Evolutionary conservation across 768 basidiomycete species (phyloP).

Genomic region (Mycena belliarum): DNA sequence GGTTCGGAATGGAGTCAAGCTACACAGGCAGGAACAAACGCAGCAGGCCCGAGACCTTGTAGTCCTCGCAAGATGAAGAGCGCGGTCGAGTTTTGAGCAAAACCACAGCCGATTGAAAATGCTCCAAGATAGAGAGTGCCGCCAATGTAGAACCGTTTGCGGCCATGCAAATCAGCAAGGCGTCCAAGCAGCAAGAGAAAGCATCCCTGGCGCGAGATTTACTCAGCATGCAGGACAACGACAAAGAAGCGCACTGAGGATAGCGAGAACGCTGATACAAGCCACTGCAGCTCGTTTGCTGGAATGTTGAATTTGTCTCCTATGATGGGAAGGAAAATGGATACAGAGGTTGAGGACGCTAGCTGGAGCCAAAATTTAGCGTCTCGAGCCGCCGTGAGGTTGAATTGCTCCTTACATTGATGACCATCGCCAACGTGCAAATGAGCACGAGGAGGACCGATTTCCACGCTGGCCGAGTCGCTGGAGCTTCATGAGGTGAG

Average conservation of each 20-base stretch:
- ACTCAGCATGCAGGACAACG: neutral
- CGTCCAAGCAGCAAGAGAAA: conserved; percentile 62
- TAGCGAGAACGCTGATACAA: conserved; percentile 49
- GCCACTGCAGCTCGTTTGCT: conserved; percentile 49
- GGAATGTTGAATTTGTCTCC: conserved; percentile 37
- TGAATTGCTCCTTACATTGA: conserved; percentile 31
- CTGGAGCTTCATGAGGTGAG: neutral
- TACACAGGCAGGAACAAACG: conserved; percentile 56
- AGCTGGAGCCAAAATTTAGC: conserved; percentile 20
- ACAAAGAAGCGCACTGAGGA: conserved; percentile 41
- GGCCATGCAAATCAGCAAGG: conserved; percentile 63
- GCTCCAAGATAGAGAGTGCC: conserved; percentile 47
- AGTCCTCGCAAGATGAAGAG: conserved; percentile 61
- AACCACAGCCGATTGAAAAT: conserved; percentile 52
- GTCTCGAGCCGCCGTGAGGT: neutral
- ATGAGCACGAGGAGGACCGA: conserved; percentile 12
- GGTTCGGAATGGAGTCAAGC: conserved; percentile 25
- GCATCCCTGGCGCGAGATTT: conserved; percentile 46
- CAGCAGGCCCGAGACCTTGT: conserved; percentile 63
- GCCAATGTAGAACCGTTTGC: conserved; percentile 52
- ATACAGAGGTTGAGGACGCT: conserved; percentile 32
- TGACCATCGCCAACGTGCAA: conserved; percentile 38
- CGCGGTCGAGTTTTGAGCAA: conserved; percentile 47
- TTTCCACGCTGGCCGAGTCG: conserved; percentile 1
- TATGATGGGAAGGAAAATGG: conserved; percentile 37